Evolutionary conservation across 2,329 filamentous ascomycete genomes (phyloP), one percentile per base, ranked within the genome.

Genomic region (Botrytis sinoallii): DNA sequence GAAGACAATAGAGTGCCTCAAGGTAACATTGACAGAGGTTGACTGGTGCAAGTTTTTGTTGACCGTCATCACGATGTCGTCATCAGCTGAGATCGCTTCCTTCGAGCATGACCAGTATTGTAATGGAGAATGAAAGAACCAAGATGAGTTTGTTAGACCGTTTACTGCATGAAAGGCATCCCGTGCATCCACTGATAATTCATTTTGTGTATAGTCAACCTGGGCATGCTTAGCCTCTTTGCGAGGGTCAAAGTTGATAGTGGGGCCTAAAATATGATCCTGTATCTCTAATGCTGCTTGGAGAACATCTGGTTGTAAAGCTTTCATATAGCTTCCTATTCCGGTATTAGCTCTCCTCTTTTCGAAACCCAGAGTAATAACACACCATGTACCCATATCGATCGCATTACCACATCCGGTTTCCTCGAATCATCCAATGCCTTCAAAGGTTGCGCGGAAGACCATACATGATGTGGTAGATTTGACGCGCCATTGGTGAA

Each of bases 61-160:
- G 78, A 95, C 90, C 0, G 93, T 95, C 1, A 82, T 81, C 4
- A 94, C 81, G 20, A 94, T 86, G 79, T 94, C 86, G 0, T 81
- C 71, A 78, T 95, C 93, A 25, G 82, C 80, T 40, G 87, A 80
- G 68, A 95, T 88, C 10, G 82, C 82, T 1, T 88, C 85, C 9
- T 84, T 79, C n/a, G 86, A 92, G 80, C 90, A 92, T 74, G 89
- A 87, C 93, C 93, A 95, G 81, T 94, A 95, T 81, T 93, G 90
- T 71, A 95, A 83, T 1, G 93, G 92, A n/a, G 93, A 95, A 78
- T 95, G 92, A 79, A 93, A 93, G 77, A 93, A 92, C 92, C 92
- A 94, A 6, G 89, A 89, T 77, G 89, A 83, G 76, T 89, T 87
- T 6, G 86, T 88, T 48, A 89, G 81, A 22, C 88, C 89, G 78